Conservation (phyloP, 805 yeast genomes). For the Cyberlindnera japonica region DNA sequence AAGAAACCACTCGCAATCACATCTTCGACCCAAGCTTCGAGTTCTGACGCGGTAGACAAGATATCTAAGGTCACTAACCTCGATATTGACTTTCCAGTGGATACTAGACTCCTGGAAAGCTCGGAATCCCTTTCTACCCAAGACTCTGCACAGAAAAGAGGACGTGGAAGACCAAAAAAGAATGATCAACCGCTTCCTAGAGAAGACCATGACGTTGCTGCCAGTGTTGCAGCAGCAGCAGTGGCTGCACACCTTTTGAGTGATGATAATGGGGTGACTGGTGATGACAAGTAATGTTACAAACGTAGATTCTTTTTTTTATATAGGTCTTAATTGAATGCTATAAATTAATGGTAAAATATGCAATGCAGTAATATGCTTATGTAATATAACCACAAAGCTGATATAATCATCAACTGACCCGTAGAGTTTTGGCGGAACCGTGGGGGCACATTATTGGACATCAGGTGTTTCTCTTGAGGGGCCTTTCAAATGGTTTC, state of each 20-base stretch:
- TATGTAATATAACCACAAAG: no score
- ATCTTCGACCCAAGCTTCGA: not conserved
- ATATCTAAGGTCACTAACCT: no score
- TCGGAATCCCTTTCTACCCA: not conserved
- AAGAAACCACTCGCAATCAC: not conserved
- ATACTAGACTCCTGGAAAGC: constrained; percentile 4
- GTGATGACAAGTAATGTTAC: not conserved
- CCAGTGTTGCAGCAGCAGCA: constrained; percentile 16
- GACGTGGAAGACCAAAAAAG: constrained; percentile 21
- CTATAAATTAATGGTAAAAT: no score
- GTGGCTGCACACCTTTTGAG: constrained; percentile 9
- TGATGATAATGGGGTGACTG: not conserved
- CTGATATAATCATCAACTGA: no score
- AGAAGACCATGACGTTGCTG: constrained; percentile 10
- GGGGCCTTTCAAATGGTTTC: not conserved
- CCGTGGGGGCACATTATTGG: not conserved
- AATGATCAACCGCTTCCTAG: not conserved
- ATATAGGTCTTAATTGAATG: no score
- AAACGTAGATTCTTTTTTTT: no score
- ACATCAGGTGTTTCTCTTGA: constrained; percentile 1
- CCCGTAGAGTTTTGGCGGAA: no score
- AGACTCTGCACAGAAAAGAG: constrained; percentile 1
- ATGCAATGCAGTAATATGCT: no score
- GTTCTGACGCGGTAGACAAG: no score
- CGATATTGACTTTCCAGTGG: no score